A percentile compares a stretch with the other conserved stretches of the same genome.
These are phyloP conservation scores for Diaporthe eres DNA, from an alignment of 2,329 filamentous ascomycete species.

Conservation along the genomic window DNA sequence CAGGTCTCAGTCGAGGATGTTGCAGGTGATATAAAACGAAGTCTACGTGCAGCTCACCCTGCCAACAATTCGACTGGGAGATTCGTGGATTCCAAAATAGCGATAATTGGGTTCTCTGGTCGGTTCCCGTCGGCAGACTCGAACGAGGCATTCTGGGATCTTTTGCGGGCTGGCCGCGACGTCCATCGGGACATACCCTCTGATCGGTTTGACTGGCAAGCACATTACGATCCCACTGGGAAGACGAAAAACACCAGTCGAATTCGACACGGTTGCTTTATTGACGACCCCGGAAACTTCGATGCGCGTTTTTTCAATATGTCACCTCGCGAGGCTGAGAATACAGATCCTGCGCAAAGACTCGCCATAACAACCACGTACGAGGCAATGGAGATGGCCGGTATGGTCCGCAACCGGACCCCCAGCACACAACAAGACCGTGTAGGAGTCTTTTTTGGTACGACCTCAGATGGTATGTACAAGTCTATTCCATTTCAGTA, in stretches of 20 bases:
- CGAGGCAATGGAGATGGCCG: conserved; percentile 59
- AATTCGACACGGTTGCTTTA: conserved; percentile 61
- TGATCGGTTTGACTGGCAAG: conserved; percentile 32
- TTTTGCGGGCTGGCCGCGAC: conserved; percentile 44
- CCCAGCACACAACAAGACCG: conserved; percentile 53
- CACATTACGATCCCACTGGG: conserved; percentile 45
- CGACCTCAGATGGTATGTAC: conserved; percentile 63
- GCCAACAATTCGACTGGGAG: not conserved
- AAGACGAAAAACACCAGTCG: conserved; percentile 68
- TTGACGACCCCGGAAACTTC: conserved; percentile 32
- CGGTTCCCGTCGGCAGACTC: conserved; percentile 17
- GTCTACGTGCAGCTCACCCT: not conserved
- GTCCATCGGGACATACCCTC: conserved; percentile 42
- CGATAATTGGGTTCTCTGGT: conserved; percentile 15
- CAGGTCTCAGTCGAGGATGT: conserved; percentile 5
- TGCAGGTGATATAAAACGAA: conserved; percentile 2
- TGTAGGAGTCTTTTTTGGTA: conserved; percentile 76
- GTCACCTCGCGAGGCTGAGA: conserved; percentile 35
- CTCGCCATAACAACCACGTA: conserved; percentile 32
- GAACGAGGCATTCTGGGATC: conserved; percentile 31
- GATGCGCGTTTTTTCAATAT: conserved; percentile 41
- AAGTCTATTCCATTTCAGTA: not conserved
- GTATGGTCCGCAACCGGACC: conserved; percentile 49
- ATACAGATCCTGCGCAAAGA: conserved; percentile 39
- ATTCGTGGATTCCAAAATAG: conserved; percentile 14